Evolutionary conservation across 495 filamentous ascomycete species (phyloP).

Genomic region (Penicillium subrubescens): DNA sequence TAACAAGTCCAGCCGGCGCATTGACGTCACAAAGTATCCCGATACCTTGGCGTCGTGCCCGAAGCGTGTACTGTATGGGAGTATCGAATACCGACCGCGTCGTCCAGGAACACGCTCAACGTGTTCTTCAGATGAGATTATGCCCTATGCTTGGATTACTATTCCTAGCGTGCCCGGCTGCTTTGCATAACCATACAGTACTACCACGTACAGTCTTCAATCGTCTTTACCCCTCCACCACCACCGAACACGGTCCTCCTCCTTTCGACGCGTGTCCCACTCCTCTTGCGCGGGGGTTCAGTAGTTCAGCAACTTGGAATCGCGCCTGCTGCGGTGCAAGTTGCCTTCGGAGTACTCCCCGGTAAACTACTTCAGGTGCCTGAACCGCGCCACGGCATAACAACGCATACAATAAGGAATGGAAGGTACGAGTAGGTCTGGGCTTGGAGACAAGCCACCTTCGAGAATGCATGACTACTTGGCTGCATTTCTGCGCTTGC

Average conservation of each 20-base stretch:
- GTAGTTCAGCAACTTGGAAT: neutral
- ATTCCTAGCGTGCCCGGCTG: neutral
- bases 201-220: neutral
- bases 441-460: neutral
- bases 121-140: neutral
- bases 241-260: neutral
- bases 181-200: neutral
- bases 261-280: neutral
- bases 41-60: neutral
- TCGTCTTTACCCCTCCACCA: neutral
- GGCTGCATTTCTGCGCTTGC: neutral
- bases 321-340: neutral
- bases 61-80: neutral
- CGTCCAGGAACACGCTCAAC: neutral
- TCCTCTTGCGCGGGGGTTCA: neutral
- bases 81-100: neutral
- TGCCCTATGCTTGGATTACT: neutral
- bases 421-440: neutral
- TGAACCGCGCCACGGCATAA: neutral
- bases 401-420: neutral
- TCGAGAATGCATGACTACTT: neutral
- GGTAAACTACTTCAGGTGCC: neutral
- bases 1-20: neutral
- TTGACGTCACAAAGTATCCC: constrained; percentile 15
- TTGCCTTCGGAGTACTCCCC: neutral